phyloP scores from a whole-genome alignment of 1,284 basidiomycete species.

The Wolfiporia cocos region DNA sequence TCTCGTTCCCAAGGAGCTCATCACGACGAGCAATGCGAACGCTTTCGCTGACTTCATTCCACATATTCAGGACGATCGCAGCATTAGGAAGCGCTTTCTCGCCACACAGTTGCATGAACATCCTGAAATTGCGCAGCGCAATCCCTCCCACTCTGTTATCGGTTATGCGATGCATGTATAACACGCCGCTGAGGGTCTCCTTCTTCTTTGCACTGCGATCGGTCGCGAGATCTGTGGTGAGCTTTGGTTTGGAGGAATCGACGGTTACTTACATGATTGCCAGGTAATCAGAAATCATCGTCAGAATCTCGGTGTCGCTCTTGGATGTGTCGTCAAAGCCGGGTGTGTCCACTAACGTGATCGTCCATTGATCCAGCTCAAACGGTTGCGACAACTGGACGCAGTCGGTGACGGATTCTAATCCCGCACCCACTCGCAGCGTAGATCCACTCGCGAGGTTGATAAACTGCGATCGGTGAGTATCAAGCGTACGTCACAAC shows the following conservation, averaged over 20 bases:
- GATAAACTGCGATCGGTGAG: slow-evolving; percentile 14
- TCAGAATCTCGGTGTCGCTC: too few species aligned
- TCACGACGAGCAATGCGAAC: slow-evolving; percentile 9
- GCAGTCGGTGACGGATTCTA: slow-evolving; percentile 14
- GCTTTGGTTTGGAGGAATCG: too few species aligned
- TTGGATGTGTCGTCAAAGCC: slow-evolving; percentile 40
- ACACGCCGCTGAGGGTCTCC: slow-evolving; percentile 7
- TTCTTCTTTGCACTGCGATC: slow-evolving; percentile 9
- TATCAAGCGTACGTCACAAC: background rate
- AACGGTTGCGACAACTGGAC: slow-evolving; percentile 12
- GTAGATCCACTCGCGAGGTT: slow-evolving; percentile 16
- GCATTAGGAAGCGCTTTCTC: slow-evolving; percentile 22
- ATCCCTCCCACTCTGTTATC: slow-evolving; percentile 16
- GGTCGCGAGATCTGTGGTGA: too few species aligned
- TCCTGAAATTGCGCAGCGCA: slow-evolving; percentile 13
- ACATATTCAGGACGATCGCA: slow-evolving; percentile 46
- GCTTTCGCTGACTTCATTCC: slow-evolving; percentile 32
- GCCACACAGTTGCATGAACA: slow-evolving; percentile 17
- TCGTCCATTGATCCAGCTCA: background rate
- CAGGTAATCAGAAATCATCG: too few species aligned
- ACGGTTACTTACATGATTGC: too few species aligned
- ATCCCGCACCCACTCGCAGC: slow-evolving; percentile 11
- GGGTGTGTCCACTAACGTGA: slow-evolving; percentile 28
- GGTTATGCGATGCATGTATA: slow-evolving; percentile 18
- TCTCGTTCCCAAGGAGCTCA: slow-evolving; percentile 12